phyloP scores from a whole-genome alignment of 768 basidiomycete genomes.

The Hortiboletus flavorubellus region DNA sequence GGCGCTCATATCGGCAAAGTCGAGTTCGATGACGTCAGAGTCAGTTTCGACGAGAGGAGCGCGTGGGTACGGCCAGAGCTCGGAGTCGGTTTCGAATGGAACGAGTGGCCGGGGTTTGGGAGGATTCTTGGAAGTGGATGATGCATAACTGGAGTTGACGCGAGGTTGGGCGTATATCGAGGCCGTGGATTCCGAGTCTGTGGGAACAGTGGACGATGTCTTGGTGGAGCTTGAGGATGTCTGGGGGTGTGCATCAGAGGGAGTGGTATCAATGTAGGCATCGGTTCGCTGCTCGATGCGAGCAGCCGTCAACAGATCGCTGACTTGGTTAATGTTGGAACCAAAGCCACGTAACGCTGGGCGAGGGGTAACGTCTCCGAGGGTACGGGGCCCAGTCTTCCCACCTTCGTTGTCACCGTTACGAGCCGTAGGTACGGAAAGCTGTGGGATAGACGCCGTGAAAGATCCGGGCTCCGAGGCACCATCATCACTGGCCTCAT shows the following conservation, averaged over 20 bases:
- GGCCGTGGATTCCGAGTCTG: slow-evolving; percentile 8
- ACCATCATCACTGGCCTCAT: slow-evolving; percentile 39
- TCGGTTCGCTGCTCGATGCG: slow-evolving; percentile 17
- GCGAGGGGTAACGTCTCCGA: slow-evolving; percentile 62
- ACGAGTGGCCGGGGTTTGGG: slow-evolving; percentile 42
- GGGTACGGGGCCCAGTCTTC: slow-evolving; percentile 19
- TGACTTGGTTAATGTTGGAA: slow-evolving; percentile 32
- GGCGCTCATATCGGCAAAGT: slow-evolving; percentile 70
- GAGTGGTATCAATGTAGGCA: neutral
- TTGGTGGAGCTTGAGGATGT: neutral
- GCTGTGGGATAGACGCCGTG: slow-evolving; percentile 38
- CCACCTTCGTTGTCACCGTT: slow-evolving; percentile 16
- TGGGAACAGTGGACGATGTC: neutral
- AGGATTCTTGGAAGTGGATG: slow-evolving; percentile 16
- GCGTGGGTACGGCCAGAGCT: slow-evolving; percentile 69
- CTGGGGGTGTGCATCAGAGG: slow-evolving; percentile 7
- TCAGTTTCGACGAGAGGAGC: slow-evolving; percentile 40
- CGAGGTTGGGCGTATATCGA: slow-evolving; percentile 15
- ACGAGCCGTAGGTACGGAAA: slow-evolving; percentile 23
- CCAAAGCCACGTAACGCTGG: slow-evolving; percentile 39
- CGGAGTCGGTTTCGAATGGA: slow-evolving; percentile 62
- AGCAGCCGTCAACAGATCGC: slow-evolving; percentile 26
- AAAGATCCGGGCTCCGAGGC: slow-evolving; percentile 40
- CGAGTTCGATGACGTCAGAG: slow-evolving; percentile 69
- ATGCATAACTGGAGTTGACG: neutral